phyloP scores from a whole-genome alignment of 2,329 filamentous ascomycete genomes.

The Aspergillus cejpii region DNA sequence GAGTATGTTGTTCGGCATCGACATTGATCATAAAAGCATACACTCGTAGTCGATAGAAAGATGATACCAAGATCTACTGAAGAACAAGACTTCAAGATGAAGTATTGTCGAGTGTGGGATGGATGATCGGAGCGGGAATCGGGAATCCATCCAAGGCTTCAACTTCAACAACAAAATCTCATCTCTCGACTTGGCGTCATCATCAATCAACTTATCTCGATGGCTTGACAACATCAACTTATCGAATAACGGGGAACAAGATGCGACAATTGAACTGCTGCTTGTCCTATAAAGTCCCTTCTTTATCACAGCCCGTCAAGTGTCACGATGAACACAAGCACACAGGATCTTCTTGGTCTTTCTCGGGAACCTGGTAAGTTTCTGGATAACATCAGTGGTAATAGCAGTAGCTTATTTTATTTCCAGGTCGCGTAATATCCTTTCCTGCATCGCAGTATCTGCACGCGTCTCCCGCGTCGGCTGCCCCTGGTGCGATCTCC shows the following conservation, averaged over 20 bases:
- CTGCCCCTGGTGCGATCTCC: conserved; percentile 18
- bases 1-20: too few species aligned
- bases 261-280: background rate
- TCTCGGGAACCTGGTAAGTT: conserved; percentile 28
- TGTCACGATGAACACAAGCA: conserved; percentile 22
- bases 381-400: background rate
- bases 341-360: conserved; percentile 28
- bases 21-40: too few species aligned
- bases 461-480: conserved; percentile 21
- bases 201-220: background rate
- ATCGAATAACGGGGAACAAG: too few species aligned
- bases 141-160: background rate
- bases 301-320: background rate
- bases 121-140: too few species aligned
- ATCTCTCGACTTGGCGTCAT: background rate
- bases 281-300: background rate
- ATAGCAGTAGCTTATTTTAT: conserved; percentile 6
- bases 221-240: background rate
- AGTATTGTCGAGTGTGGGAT: too few species aligned
- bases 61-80: too few species aligned
- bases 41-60: too few species aligned
- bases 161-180: background rate
- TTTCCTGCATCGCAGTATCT: conserved; percentile 36
- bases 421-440: conserved; percentile 27
- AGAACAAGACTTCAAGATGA: too few species aligned